Percentiles rank a stretch among this genome's conserved stretches.
phyloP scores from a whole-genome alignment of 2,329 filamentous ascomycete species.

The Trichoderma polysporum region DNA sequence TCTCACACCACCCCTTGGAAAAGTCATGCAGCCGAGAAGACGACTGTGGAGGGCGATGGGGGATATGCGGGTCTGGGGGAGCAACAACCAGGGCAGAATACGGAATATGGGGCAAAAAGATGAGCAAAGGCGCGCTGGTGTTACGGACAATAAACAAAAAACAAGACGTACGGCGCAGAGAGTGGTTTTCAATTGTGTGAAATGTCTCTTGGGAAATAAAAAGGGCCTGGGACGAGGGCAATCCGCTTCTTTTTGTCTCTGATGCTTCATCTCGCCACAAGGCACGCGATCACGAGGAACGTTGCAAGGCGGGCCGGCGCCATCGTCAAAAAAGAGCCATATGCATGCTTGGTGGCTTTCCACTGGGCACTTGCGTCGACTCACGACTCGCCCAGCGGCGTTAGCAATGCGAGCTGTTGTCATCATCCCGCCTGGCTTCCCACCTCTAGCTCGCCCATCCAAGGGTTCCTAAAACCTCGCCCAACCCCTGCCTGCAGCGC shows the following conservation, averaged over 20 bases:
- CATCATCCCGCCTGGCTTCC: neutral
- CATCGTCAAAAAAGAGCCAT: neutral
- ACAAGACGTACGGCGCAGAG: neutral
- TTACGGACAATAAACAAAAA: neutral
- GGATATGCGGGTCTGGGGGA: neutral
- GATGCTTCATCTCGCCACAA: neutral
- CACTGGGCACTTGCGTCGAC: neutral
- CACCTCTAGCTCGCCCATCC: neutral
- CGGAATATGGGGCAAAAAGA: neutral
- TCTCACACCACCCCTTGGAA: neutral
- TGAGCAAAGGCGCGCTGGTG: neutral
- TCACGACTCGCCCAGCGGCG: neutral
- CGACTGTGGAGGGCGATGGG: neutral
- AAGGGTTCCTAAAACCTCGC: neutral
- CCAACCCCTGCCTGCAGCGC: neutral
- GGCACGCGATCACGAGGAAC: conserved; percentile 16
- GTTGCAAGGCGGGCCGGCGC: neutral
- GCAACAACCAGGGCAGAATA: neutral
- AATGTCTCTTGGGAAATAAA: neutral
- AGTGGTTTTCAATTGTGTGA: neutral
- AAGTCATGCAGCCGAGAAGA: neutral
- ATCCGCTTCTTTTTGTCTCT: neutral
- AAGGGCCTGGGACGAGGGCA: neutral
- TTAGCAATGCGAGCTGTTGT: neutral
- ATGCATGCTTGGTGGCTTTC: neutral